These are phyloP conservation scores for Neurospora sp. DNA, from an alignment of 495 filamentous ascomycete genomes.

Conservation along the genomic window DNA sequence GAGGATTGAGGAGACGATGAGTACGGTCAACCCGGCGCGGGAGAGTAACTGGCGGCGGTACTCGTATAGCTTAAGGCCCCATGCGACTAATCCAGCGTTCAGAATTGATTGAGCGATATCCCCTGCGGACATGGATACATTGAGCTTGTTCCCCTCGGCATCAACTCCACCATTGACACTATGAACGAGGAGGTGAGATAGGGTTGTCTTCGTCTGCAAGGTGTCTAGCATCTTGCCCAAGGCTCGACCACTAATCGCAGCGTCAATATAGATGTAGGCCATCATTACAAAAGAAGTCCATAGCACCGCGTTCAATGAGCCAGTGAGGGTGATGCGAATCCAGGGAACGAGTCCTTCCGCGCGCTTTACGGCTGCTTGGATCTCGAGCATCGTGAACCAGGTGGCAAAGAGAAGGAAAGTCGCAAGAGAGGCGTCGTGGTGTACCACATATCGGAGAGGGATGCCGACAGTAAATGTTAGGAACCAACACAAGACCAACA, in stretches of 20 bases:
- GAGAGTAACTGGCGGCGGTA: constrained; percentile 31
- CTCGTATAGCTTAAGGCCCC: constrained; percentile 40
- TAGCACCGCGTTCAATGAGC: constrained; percentile 32
- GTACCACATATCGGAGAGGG: constrained; percentile 15
- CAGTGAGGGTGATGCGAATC: constrained; percentile 19
- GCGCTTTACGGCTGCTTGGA: constrained; percentile 26
- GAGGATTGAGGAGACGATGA: constrained; percentile 20
- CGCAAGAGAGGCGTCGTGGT: constrained; percentile 22
- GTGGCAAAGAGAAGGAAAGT: constrained; percentile 26
- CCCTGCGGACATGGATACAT: constrained; percentile 27
- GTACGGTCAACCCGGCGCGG: constrained; percentile 26
- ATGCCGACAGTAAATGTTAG: constrained; percentile 16
- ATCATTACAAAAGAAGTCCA: constrained; percentile 31
- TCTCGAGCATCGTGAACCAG: constrained; percentile 30
- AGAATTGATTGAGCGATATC: constrained; percentile 33
- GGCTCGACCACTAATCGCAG: constrained; percentile 10
- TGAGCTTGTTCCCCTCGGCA: neutral
- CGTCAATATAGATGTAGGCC: constrained; percentile 29
- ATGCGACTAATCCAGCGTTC: constrained; percentile 33
- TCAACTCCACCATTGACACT: neutral
- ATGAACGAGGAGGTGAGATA: constrained; percentile 23
- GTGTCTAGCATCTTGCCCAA: constrained; percentile 20
- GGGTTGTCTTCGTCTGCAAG: constrained; percentile 23
- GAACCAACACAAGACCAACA: constrained; percentile 19
- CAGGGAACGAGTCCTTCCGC: constrained; percentile 8